These are phyloP conservation scores for Hyaloperonospora brassicae DNA, from an alignment of 352 stramenopile species.

Conservation along the genomic window DNA sequence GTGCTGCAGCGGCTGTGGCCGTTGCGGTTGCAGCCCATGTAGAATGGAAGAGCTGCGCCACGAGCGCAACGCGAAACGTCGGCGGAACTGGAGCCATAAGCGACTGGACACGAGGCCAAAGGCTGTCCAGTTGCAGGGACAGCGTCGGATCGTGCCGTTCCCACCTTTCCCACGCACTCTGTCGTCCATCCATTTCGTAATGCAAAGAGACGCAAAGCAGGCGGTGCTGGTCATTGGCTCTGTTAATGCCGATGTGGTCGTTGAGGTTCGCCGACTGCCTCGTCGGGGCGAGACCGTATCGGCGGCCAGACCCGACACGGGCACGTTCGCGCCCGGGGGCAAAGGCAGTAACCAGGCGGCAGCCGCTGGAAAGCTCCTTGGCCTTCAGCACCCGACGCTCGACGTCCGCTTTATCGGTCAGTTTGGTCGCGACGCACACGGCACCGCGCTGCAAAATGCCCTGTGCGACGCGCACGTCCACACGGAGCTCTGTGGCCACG, in stretches of 20 bases:
- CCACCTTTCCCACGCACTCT: no score
- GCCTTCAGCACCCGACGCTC: conserved; percentile 16
- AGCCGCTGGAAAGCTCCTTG: conserved; percentile 41
- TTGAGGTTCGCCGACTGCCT: conserved; percentile 62
- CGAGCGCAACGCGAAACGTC: conserved; percentile 49
- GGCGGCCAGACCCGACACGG: conserved; percentile 45
- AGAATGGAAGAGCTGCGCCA: conserved; percentile 69
- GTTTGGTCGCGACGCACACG: conserved; percentile 69
- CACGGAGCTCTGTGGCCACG: conserved; percentile 31
- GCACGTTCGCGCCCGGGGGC: conserved; percentile 57
- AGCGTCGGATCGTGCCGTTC: no score
- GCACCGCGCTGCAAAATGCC: conserved; percentile 31
- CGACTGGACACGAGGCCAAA: no score
- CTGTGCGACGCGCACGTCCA: conserved; percentile 32
- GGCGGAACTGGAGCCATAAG: conserved; percentile 1
- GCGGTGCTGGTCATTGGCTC: conserved; percentile 71
- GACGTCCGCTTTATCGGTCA: conserved; percentile 50
- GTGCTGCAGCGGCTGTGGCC: conserved; percentile 10
- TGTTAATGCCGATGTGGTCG: conserved; percentile 77
- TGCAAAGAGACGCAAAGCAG: background rate
- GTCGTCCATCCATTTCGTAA: no score
- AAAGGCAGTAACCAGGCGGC: conserved; percentile 80
- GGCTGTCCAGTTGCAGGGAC: no score
- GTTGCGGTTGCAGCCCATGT: conserved; percentile 37
- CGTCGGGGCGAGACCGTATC: conserved; percentile 59